phyloP scores from a whole-genome alignment of 441 rosid species.

The Pelargonium myrrhifolium region DNA sequence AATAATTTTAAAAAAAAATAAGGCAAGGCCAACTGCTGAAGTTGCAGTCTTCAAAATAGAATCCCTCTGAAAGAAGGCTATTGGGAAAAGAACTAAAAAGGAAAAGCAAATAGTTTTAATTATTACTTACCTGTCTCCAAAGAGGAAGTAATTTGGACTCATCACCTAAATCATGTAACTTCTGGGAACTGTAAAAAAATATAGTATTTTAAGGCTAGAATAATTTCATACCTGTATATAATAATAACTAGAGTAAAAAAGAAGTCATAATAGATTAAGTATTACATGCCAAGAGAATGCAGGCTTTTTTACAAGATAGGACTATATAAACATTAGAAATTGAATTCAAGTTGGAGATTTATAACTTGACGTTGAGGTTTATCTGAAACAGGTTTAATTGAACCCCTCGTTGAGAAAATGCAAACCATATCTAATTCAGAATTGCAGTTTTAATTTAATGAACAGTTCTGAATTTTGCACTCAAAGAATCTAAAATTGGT shows the following conservation, averaged over 20 bases:
- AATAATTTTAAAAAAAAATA: too few relatives aligned
- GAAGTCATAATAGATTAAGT: not conserved
- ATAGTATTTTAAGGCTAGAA: slow-evolving; percentile 15
- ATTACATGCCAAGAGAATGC: not conserved
- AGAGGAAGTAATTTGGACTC: slow-evolving; percentile 94
- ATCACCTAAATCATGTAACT: slow-evolving; percentile 77
- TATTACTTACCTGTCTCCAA: slow-evolving; percentile 85
- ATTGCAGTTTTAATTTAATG: not conserved
- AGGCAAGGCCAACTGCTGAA: not conserved
- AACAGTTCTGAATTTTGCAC: not conserved
- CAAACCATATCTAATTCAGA: not conserved
- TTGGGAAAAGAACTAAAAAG: not conserved
- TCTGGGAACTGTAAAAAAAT: slow-evolving; percentile 57
- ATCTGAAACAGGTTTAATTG: not conserved
- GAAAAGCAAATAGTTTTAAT: slow-evolving; percentile 2
- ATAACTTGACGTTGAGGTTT: not conserved
- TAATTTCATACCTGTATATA: slow-evolving; percentile 1
- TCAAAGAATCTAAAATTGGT: not conserved
- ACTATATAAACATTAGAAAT: not conserved
- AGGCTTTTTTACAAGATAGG: not conserved
- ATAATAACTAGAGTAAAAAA: not conserved
- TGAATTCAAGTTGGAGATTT: not conserved
- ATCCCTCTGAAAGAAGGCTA: slow-evolving; percentile 5
- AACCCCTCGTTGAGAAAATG: not conserved
- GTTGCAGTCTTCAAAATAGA: not conserved